These are phyloP conservation scores for Suhomyces sp. DNA, from an alignment of 805 yeast species.

Conservation along the genomic window DNA sequence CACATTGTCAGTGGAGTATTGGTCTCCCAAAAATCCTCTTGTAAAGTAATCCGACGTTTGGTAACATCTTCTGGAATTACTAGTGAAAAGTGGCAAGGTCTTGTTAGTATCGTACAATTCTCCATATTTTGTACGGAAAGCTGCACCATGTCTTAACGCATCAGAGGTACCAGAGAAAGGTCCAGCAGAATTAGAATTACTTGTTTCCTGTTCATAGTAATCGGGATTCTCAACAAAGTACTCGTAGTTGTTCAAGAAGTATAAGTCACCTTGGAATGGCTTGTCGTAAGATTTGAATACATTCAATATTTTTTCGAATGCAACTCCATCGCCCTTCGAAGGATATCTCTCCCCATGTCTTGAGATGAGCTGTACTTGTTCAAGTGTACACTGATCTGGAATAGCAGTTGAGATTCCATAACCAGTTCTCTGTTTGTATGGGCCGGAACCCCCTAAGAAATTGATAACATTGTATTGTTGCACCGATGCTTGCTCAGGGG, in stretches of 20 bases:
- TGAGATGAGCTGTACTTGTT: constrained; percentile 67
- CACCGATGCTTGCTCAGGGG: constrained; percentile 25
- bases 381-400: constrained; percentile 46
- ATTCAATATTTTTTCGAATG: constrained; percentile 23
- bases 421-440: constrained; percentile 25
- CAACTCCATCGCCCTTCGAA: constrained; percentile 27
- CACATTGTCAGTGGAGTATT: constrained; percentile 27
- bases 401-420: constrained; percentile 24
- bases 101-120: constrained; percentile 37
- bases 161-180: constrained; percentile 54
- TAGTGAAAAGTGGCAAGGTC: constrained; percentile 50
- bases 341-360: constrained; percentile 79
- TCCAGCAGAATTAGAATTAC: constrained; percentile 39
- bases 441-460: constrained; percentile 26
- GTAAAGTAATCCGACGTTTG: constrained; percentile 57
- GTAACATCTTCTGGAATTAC: constrained; percentile 53
- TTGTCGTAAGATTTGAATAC: constrained; percentile 26
- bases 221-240: constrained; percentile 41
- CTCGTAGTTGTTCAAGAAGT: constrained; percentile 54
- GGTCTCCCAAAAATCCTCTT: constrained; percentile 54
- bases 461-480: constrained; percentile 24
- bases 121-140: constrained; percentile 48
- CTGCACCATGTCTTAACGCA: constrained; percentile 48
- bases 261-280: constrained; percentile 47
- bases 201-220: constrained; percentile 50